These are phyloP conservation scores for Capillidium rhysosporum DNA, from an alignment of 371 early-diverging fungal species.

Conservation along the genomic window DNA sequence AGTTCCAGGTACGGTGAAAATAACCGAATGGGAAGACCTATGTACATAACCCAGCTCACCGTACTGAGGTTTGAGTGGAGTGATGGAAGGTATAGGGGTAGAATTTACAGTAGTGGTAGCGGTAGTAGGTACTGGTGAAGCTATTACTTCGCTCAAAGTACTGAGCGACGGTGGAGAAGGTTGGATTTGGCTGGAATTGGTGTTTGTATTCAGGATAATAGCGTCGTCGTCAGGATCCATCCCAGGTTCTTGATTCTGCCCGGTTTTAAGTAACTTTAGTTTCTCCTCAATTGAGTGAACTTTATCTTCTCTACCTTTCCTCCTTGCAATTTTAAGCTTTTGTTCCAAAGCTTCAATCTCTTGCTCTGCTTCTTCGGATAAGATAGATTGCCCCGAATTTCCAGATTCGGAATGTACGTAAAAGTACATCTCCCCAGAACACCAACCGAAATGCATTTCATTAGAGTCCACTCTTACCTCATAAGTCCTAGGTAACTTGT, in stretches of 20 bases:
- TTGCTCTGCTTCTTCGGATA: slow-evolving; percentile 75
- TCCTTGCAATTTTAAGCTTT: slow-evolving; percentile 86
- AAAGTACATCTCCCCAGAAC: slow-evolving; percentile 43
- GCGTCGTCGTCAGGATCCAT: slow-evolving; percentile 12
- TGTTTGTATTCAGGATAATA: not conserved
- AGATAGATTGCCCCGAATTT: slow-evolving; percentile 19
- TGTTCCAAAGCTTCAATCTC: slow-evolving; percentile 88
- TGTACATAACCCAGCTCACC: slow-evolving; percentile 13
- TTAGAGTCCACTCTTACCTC: slow-evolving; percentile 57
- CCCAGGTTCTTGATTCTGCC: slow-evolving; percentile 1
- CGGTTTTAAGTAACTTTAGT: not conserved
- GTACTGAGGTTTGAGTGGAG: not conserved
- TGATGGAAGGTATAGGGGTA: not conserved
- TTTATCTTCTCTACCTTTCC: slow-evolving; percentile 82
- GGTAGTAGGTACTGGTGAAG: too few relatives aligned
- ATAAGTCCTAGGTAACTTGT: slow-evolving; percentile 58
- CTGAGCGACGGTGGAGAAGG: too few relatives aligned
- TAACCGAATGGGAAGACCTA: slow-evolving; percentile 45
- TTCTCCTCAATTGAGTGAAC: slow-evolving; percentile 40
- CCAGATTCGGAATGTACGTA: slow-evolving; percentile 38
- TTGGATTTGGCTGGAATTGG: not conserved
- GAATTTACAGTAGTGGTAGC: not conserved
- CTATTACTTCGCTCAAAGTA: too few relatives aligned
- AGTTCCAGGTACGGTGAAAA: slow-evolving; percentile 50
- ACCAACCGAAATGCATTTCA: slow-evolving; percentile 37